Base-by-base conservation (phyloP, 176 grass and related monocot species). In the Oryza glumipatula region DNA sequence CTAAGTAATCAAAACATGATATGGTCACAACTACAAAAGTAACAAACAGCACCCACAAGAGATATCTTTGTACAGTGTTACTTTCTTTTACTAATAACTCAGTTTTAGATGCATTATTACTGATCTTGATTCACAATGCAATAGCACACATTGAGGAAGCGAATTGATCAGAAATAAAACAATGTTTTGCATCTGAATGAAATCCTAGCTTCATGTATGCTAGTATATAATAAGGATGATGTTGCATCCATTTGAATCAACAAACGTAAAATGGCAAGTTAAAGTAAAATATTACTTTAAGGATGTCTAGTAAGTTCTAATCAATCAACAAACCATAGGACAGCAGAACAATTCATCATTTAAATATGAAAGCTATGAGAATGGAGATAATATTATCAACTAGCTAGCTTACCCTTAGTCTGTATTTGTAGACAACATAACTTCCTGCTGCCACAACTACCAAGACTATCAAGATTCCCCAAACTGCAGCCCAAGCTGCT, bases 391-490 rank as follows among this genome's bases (percentile, higher is more conserved):
- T 70, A 54, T 22, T 45, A 6, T 70, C 49, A 4, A 24, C 19
- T 11, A 82, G 77, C 36, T 52, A 82, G 77, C 87, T 90, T 92
- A 94, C 93, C 87, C 87, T 89, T 83, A 94, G 78, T 80, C 93
- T 94, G 74, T 94, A 94, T 47, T 94, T 94, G 87, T 92, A 94
- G 66, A 94, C 76, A 21, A 88, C 60, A 83, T 88, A 94, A 72
- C 84, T 84, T 86, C 89, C 93, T 0, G 80, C 71, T 44, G 87
- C 85, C 56, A 79, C 71, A 74, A 88, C 82, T 54, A 58, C 54
- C 70, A 90, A 63, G 23, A 87, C 73, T 77, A 90, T 79, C 78
- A 92, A 67, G 56, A 94, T 79, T 63, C 88, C 89, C 89, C 93
- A 94, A 16, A 92, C 78, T 16, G 93, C 93, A 83, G 83, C 85